phyloP scores from a whole-genome alignment of 306 rosid species.

The Adenanthera pavonina region DNA sequence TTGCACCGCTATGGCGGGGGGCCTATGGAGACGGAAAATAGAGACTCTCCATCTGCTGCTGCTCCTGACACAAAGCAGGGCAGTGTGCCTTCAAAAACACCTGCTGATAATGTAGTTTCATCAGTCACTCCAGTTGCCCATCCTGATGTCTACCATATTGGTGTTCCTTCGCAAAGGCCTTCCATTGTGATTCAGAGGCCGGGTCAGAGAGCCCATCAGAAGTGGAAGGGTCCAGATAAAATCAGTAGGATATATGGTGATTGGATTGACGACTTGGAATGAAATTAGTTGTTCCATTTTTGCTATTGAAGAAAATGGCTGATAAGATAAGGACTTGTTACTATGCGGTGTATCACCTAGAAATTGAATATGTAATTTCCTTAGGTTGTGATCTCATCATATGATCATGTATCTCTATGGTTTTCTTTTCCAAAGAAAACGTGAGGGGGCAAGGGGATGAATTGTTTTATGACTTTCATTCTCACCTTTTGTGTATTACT shows the following conservation, averaged over 20 bases:
- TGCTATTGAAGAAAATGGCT: constrained; percentile 38
- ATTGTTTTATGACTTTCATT: constrained; percentile 42
- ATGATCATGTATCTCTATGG: constrained; percentile 39
- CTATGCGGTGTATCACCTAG: constrained; percentile 29
- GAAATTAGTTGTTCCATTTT: constrained; percentile 33
- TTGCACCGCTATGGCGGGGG: constrained; percentile 93
- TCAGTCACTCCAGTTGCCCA: constrained; percentile 69
- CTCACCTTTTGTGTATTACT: constrained; percentile 31
- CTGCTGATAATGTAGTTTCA: constrained; percentile 68
- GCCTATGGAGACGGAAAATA: constrained; percentile 75
- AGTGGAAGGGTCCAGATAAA: constrained; percentile 99
- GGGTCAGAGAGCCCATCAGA: constrained; percentile 89
- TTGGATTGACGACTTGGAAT: constrained; percentile 95
- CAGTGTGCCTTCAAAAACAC: constrained; percentile 56
- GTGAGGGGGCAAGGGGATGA: background rate
- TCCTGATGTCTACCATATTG: constrained; percentile 80
- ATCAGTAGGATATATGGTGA: constrained; percentile 98
- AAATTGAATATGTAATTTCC: constrained; percentile 38
- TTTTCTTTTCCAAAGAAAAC: constrained; percentile 6
- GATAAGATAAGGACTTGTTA: constrained; percentile 19
- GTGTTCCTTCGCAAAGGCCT: constrained; percentile 83
- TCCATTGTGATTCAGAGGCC: constrained; percentile 79
- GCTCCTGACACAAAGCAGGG: constrained; percentile 76
- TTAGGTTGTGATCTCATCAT: constrained; percentile 30
- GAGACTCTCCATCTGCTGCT: constrained; percentile 62